Percentiles rank a stretch among this genome's conserved stretches.
Evolutionary conservation across 2,329 filamentous ascomycete species (phyloP).

Genomic region (Xylaria sp.): DNA sequence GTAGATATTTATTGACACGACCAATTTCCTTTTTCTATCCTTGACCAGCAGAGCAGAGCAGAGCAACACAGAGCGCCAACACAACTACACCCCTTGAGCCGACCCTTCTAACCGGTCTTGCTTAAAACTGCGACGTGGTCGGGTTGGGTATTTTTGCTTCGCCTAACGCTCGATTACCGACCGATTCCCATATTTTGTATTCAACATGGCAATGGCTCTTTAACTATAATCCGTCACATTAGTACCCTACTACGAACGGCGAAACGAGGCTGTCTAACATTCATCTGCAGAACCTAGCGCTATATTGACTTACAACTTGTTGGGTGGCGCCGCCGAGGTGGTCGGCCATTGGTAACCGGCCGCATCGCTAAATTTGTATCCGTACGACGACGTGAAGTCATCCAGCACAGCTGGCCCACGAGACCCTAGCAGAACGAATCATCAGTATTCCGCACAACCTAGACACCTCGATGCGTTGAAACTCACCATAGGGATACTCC

Average conservation of each 20-base stretch:
- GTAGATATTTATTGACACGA: slow-evolving; percentile 12
- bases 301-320: slow-evolving; percentile 74
- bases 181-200: slow-evolving; percentile 23
- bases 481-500: slow-evolving; percentile 98
- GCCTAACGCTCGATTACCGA: slow-evolving; percentile 19
- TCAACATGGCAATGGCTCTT: slow-evolving; percentile 25
- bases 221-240: slow-evolving; percentile 32
- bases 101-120: slow-evolving; percentile 14
- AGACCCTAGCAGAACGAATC: slow-evolving; percentile 68
- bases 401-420: slow-evolving; percentile 95
- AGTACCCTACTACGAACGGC: slow-evolving; percentile 24
- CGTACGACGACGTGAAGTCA: slow-evolving; percentile 97
- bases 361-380: slow-evolving; percentile 98
- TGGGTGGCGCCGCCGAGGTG: slow-evolving; percentile 69
- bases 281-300: slow-evolving; percentile 32
- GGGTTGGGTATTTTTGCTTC: slow-evolving; percentile 25
- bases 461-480: background rate
- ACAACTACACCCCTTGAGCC: slow-evolving; percentile 9
- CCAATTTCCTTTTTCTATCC: slow-evolving; percentile 30
- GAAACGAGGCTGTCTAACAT: slow-evolving; percentile 36
- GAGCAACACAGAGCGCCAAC: slow-evolving; percentile 21
- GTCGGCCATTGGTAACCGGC: slow-evolving; percentile 95
- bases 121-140: slow-evolving; percentile 23
- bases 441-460: background rate
- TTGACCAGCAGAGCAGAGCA: slow-evolving; percentile 16